A percentile compares a stretch with the other conserved stretches of the same genome.
phyloP scores from a whole-genome alignment of 768 basidiomycete species.

The Cystobasidium ongulense region DNA sequence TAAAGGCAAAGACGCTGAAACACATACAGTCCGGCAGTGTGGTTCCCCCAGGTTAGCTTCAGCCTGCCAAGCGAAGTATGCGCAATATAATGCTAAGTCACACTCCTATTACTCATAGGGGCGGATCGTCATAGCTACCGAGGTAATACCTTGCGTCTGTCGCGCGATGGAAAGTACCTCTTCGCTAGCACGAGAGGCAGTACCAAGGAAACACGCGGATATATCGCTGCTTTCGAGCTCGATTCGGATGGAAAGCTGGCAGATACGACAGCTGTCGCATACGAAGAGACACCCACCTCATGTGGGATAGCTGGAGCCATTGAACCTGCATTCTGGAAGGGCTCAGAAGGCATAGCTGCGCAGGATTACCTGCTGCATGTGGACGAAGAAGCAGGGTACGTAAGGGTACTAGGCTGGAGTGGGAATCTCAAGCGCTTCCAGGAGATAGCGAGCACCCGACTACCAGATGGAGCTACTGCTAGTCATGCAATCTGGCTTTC shows the following conservation, averaged over 20 bases:
- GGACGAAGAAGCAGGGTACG: constrained; percentile 24
- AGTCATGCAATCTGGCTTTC: constrained; percentile 30
- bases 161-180: constrained; percentile 18
- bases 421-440: constrained; percentile 3
- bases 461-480: constrained; percentile 18
- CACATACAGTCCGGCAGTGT: constrained; percentile 19
- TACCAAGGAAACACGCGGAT: neutral
- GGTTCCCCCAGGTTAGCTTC: neutral
- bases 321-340: constrained; percentile 29
- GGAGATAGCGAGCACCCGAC: constrained; percentile 7
- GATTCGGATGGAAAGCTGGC: neutral
- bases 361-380: constrained; percentile 26
- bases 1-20: constrained; percentile 21
- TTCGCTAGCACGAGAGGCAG: constrained; percentile 27
- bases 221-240: constrained; percentile 24
- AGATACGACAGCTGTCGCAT: neutral
- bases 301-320: constrained; percentile 30
- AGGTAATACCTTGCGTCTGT: constrained; percentile 31
- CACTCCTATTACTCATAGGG: neutral
- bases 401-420: constrained; percentile 23
- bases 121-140: constrained; percentile 23
- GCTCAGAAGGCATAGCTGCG: constrained; percentile 21
- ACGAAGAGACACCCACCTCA: constrained; percentile 24
- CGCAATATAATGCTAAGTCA: neutral
- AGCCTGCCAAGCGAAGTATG: neutral